Evolutionary conservation across 768 basidiomycete species (phyloP), one percentile per base, ranked within the genome.

Genomic region (Suillus subluteus): DNA sequence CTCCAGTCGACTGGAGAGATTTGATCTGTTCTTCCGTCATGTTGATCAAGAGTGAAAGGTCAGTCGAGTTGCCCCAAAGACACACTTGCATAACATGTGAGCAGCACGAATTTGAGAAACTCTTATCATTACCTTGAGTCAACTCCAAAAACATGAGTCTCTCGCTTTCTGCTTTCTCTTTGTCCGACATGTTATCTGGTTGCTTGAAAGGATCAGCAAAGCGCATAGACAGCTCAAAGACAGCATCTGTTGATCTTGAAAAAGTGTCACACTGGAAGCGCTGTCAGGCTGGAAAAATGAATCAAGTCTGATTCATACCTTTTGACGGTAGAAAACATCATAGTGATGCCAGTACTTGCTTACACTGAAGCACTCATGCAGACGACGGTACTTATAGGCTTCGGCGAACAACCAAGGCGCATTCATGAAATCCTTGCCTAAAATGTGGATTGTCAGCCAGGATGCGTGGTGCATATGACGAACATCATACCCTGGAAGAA

Each of bases 1-100:
- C 95, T 13, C 96, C 96, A 21, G 96, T 97, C 16, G 95, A 96
- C 75, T 98, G 96, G n/a, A 98, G 84, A 56, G 91, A 87, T 76
- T 95, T 96, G 80, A 98, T 98, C 77, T 98, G 96, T 38, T 98
- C 96, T 79, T 98, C 96, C 8, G 92, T 92, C 96, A 98, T 97
- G 80, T 98, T 94, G 78, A 98, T 98, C 66, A 98, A 84, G 44
- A 98, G 85, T 3, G 95, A 97, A 61, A 98, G 83, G 78, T 98
- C 96, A 61, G 96, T 98, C 11, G 96, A 95, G 79, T 98, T 98
- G 18, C 96, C 96, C 96, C 96, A 98, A 15, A 97, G 84, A 75
- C 95, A 97, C 62, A 98, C 95, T 94, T 41, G 56, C 64, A 63
- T 41, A 16, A 62, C 12, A 69, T 7, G 43, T 63, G 8, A 65